phyloP scores from a whole-genome alignment of 192 early-diverging fungal species.

The Martensiomyces pterosporus region DNA sequence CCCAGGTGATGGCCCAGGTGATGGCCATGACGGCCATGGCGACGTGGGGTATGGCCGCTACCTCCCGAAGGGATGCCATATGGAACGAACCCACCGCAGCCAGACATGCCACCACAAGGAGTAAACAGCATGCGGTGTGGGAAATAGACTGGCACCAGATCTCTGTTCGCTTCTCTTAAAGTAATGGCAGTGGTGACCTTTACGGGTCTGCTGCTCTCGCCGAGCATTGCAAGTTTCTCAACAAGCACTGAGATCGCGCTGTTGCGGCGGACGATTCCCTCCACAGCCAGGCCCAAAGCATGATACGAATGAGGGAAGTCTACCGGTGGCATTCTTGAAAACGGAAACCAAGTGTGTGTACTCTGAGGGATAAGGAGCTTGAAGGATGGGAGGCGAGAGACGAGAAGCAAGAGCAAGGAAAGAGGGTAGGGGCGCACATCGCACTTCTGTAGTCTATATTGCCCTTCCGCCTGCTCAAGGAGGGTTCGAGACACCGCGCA shows the following conservation, averaged over 20 bases:
- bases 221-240: slow-evolving; percentile 1
- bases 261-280: background rate
- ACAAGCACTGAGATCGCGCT: slow-evolving; percentile 6
- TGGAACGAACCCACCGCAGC: no score
- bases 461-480: no score
- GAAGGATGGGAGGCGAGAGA: no score
- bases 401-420: no score
- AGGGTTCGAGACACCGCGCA: no score
- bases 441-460: no score
- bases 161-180: slow-evolving; percentile 3
- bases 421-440: no score
- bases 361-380: no score
- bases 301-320: background rate
- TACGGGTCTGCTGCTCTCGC: background rate
- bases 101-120: no score
- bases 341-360: no score
- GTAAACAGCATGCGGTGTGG: background rate
- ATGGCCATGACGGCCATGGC: background rate
- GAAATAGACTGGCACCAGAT: background rate
- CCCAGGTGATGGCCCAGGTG: slow-evolving; percentile 1
- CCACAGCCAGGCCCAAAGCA: background rate
- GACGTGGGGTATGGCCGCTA: background rate
- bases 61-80: no score
- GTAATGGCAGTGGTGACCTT: slow-evolving; percentile 4
- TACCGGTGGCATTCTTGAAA: background rate